A percentile compares a stretch with the other conserved stretches of the same genome.
Evolutionary conservation across 2,329 filamentous ascomycete genomes (phyloP).

Genomic region (Aspergillus viridinutans): DNA sequence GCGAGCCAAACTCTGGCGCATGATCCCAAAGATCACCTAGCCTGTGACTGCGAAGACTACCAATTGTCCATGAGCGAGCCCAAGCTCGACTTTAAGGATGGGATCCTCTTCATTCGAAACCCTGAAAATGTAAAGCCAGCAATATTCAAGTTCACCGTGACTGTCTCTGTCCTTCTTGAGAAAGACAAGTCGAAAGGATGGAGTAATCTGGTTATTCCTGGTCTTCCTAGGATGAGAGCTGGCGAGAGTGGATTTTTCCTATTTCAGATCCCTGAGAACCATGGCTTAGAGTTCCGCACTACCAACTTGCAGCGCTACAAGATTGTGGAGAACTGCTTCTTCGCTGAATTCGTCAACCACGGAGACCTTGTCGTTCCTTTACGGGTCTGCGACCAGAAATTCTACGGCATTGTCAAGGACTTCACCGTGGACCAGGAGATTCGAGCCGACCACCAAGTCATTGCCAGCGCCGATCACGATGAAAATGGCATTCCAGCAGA

Average conservation of each 20-base stretch:
- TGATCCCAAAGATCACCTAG: neutral
- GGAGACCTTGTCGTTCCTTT: conserved; percentile 24
- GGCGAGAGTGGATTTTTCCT: conserved; percentile 26
- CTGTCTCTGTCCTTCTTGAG: conserved; percentile 12
- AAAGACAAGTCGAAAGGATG: conserved; percentile 20
- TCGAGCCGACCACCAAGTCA: conserved; percentile 4
- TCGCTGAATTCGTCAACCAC: conserved; percentile 24
- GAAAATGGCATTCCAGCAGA: conserved; percentile 7
- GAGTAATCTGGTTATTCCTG: conserved; percentile 24
- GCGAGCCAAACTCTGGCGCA: neutral
- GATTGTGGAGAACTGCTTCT: conserved; percentile 26
- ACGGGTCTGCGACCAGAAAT: conserved; percentile 21
- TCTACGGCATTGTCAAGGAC: conserved; percentile 27
- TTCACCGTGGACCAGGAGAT: conserved; percentile 27
- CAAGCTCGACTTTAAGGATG: conserved; percentile 12
- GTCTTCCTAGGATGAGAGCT: conserved; percentile 23
- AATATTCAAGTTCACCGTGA: conserved; percentile 21
- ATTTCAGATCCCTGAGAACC: conserved; percentile 23
- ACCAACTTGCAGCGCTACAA: conserved; percentile 21
- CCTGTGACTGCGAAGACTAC: neutral
- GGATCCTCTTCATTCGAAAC: conserved; percentile 16
- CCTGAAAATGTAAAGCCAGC: conserved; percentile 8
- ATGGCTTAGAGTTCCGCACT: conserved; percentile 29
- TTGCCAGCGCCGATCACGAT: neutral
- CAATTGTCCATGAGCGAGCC: conserved; percentile 6